Evolutionary conservation across 2,329 filamentous ascomycete genomes (phyloP).

Genomic region (Neofusicoccum cordaticola): DNA sequence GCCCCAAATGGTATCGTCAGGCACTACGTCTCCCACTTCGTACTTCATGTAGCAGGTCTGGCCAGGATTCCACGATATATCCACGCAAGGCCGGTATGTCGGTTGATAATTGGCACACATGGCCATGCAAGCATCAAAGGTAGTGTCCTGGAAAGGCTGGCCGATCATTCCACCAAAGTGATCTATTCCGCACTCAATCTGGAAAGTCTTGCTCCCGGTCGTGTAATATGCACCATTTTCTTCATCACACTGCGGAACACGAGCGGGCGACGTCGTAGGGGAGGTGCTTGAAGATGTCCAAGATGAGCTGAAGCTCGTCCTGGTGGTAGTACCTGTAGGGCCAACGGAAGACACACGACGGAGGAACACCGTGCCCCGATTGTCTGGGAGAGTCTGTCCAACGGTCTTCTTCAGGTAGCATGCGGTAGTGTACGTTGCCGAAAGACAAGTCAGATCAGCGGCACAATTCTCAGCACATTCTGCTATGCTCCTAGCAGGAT

Average conservation of each 20-base stretch:
- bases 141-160: neutral
- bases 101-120: neutral
- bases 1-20: neutral
- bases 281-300: neutral
- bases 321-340: too few species aligned
- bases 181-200: constrained; percentile 3
- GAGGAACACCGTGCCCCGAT: neutral
- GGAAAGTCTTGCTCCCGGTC: neutral
- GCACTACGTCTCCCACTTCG: neutral
- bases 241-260: neutral
- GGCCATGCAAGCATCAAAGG: neutral
- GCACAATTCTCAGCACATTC: neutral
- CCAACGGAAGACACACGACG: neutral
- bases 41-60: constrained; percentile 5
- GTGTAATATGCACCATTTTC: neutral
- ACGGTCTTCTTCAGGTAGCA: neutral
- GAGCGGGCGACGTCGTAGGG: neutral
- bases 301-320: neutral
- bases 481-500: neutral
- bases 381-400: neutral
- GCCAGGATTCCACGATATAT: neutral
- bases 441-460: neutral
- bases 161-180: neutral
- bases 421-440: neutral
- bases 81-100: neutral